Evolutionary conservation across 192 early-diverging fungal genomes (phyloP).

Genomic region (Coemansia biformis): DNA sequence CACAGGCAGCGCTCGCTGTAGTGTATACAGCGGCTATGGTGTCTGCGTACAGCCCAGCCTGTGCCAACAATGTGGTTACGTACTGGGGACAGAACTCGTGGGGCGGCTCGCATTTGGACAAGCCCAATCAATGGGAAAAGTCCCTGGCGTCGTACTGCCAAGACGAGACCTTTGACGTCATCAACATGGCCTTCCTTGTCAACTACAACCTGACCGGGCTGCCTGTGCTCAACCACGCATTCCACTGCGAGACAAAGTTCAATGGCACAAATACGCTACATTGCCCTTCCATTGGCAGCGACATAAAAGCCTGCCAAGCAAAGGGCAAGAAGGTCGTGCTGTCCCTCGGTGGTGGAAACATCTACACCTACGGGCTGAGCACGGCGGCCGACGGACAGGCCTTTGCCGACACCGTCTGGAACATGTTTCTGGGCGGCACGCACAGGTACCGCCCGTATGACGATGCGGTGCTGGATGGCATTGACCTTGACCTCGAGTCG

Average conservation of each 20-base stretch:
- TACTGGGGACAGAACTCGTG: constrained; percentile 62
- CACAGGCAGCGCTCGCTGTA: neutral
- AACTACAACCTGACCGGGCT: constrained; percentile 57
- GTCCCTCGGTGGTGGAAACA: constrained; percentile 65
- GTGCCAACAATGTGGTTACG: constrained; percentile 51
- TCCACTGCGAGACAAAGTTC: constrained; percentile 57
- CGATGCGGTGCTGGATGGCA: constrained; percentile 65
- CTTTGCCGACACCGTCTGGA: constrained; percentile 70
- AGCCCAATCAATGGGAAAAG: constrained; percentile 41
- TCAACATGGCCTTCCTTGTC: constrained; percentile 60
- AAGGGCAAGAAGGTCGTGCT: constrained; percentile 71
- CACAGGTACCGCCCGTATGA: constrained; percentile 62
- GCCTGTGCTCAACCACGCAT: constrained; percentile 66
- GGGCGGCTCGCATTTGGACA: constrained; percentile 52
- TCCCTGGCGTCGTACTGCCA: constrained; percentile 56
- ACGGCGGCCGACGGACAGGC: constrained; percentile 51
- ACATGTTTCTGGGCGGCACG: constrained; percentile 67
- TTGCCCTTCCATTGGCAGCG: constrained; percentile 60
- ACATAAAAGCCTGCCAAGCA: constrained; percentile 67
- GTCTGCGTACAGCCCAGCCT: constrained; percentile 20
- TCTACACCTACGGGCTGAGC: constrained; percentile 57
- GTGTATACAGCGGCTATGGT: neutral
- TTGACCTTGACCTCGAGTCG: constrained; percentile 69
- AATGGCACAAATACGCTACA: constrained; percentile 57
- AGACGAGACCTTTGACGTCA: constrained; percentile 49